phyloP scores from a whole-genome alignment of 768 basidiomycete genomes.

The Suillus alpinus region DNA sequence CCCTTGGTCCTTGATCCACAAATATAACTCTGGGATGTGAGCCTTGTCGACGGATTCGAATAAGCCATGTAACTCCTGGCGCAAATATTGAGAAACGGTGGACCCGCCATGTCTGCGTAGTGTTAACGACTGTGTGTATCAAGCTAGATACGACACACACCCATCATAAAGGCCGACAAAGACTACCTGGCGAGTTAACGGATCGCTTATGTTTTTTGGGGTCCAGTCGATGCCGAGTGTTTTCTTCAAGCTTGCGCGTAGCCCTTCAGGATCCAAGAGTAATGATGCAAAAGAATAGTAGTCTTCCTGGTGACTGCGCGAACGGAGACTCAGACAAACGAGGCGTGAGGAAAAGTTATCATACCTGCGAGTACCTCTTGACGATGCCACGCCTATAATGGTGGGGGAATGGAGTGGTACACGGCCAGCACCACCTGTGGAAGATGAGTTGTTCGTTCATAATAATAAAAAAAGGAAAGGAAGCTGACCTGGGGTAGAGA shows the following conservation, averaged over 20 bases:
- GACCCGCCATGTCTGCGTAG: conserved; percentile 82
- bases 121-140: conserved; percentile 1
- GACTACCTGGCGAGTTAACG: conserved; percentile 70
- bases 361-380: conserved; percentile 73
- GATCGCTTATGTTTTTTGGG: conserved; percentile 48
- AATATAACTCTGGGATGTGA: conserved; percentile 70
- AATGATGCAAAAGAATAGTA: conserved; percentile 76
- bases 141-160: conserved; percentile 38
- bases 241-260: conserved; percentile 62
- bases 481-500: conserved; percentile 43
- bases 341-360: conserved; percentile 12
- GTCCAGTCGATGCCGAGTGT: conserved; percentile 71
- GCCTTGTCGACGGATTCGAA: conserved; percentile 76
- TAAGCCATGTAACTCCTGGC: conserved; percentile 80
- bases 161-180: conserved; percentile 93
- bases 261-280: conserved; percentile 72
- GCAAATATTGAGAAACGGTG: conserved; percentile 83
- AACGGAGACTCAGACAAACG: conserved; percentile 2
- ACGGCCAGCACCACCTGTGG: conserved; percentile 58
- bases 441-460: conserved; percentile 3
- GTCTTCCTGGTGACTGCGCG: conserved; percentile 82
- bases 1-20: conserved; percentile 75
- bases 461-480: conserved; percentile 23
- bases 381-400: conserved; percentile 72
- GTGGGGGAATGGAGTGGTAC: conserved; percentile 74